phyloP scores from a whole-genome alignment of 495 filamentous ascomycete genomes.

The Hyaloscypha bicolor region DNA sequence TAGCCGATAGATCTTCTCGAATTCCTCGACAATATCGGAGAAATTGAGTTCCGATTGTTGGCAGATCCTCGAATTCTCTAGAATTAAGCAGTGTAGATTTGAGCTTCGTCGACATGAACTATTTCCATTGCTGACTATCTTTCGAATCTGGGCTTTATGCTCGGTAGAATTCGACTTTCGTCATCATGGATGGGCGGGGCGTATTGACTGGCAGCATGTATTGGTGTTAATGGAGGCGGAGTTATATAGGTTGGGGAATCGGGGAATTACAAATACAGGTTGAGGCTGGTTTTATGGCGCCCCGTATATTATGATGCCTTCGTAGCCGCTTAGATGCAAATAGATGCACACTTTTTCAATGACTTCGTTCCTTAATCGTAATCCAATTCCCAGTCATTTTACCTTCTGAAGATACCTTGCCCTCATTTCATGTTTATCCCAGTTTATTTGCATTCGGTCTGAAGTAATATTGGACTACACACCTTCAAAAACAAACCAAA shows the following conservation, averaged over 20 bases:
- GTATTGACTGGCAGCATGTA: background rate
- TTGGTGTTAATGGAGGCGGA: background rate
- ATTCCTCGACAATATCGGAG: slow-evolving; percentile 19
- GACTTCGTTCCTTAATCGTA: background rate
- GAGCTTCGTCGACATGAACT: background rate
- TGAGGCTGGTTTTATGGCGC: background rate
- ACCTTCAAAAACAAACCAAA: too few relatives aligned
- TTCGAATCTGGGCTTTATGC: background rate
- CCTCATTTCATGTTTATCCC: too few relatives aligned
- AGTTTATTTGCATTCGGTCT: too few relatives aligned
- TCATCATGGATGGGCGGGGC: background rate
- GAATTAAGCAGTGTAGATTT: background rate
- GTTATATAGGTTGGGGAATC: background rate
- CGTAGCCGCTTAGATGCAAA: background rate
- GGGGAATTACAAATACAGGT: background rate
- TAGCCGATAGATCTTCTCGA: slow-evolving; percentile 15
- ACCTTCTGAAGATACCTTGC: too few relatives aligned
- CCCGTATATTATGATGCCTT: background rate
- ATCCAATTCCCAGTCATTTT: too few relatives aligned
- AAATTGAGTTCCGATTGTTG: background rate
- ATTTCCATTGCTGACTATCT: background rate
- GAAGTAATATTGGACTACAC: too few relatives aligned
- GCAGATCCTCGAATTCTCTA: background rate
- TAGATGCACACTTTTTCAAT: background rate
- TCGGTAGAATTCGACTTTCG: background rate